phyloP scores from a whole-genome alignment of 176 grass and related monocot genomes.

The Panicum miliaceum region DNA sequence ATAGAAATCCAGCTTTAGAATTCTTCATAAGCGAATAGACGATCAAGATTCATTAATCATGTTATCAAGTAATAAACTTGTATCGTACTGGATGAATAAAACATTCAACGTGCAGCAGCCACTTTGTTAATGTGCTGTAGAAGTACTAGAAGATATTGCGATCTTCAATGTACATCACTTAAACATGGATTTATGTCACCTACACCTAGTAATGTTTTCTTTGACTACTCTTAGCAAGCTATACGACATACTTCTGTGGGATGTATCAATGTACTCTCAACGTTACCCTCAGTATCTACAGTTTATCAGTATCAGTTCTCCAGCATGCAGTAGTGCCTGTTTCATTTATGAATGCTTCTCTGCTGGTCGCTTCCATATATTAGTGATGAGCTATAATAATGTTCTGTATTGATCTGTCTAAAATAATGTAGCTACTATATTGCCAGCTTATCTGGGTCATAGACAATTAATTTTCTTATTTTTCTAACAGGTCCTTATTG shows the following conservation, averaged over 20 bases:
- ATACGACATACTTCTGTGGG: neutral
- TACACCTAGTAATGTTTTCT: slow-evolving; percentile 6
- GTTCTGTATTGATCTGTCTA: slow-evolving; percentile 20
- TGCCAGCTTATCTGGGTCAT: slow-evolving; percentile 12
- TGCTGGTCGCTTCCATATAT: slow-evolving; percentile 1
- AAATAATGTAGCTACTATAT: slow-evolving; percentile 8
- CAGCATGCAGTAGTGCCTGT: slow-evolving; percentile 7
- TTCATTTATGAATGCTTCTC: neutral
- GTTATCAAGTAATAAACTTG: neutral
- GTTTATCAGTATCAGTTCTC: slow-evolving; percentile 17
- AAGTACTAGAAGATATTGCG: neutral
- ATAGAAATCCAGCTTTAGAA: slow-evolving; percentile 10
- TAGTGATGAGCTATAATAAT: neutral
- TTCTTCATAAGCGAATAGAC: slow-evolving; percentile 4
- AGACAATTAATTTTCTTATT: slow-evolving; percentile 29
- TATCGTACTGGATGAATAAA: slow-evolving; percentile 1
- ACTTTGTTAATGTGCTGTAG: neutral
- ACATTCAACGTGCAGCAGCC: neutral
- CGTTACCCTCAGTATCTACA: neutral
- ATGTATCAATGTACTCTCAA: neutral
- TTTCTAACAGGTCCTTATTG: slow-evolving; percentile 68
- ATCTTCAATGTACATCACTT: neutral
- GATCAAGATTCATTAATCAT: slow-evolving; percentile 24
- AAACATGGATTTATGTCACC: neutral
- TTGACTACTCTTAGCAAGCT: neutral